These are phyloP conservation scores for Pseudogymnoascus sp. DNA, from an alignment of 2,329 filamentous ascomycete species.

Conservation along the genomic window DNA sequence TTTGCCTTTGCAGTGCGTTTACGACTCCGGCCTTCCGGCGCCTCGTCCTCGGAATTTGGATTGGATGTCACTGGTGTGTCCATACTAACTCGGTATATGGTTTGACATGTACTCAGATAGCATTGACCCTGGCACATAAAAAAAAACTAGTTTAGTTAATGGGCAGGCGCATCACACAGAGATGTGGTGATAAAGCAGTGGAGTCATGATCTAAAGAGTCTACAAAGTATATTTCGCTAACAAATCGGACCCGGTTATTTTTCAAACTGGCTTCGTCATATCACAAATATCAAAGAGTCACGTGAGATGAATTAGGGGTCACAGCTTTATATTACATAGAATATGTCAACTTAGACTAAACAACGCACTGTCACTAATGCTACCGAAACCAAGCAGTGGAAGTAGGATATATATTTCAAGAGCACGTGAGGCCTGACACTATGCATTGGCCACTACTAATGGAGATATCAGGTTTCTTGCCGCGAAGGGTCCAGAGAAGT, in stretches of 20 bases:
- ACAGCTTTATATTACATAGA: not conserved
- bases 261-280: not conserved
- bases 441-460: not conserved
- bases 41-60: not conserved
- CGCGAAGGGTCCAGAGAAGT: not conserved
- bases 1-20: conserved; percentile 17
- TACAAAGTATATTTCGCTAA: not conserved
- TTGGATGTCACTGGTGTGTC: not conserved
- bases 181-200: not conserved
- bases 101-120: not conserved
- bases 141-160: not conserved
- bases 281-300: not conserved
- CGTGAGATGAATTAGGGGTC: not conserved
- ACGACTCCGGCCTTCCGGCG: not conserved
- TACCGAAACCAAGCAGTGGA: not conserved
- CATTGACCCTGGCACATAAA: not conserved
- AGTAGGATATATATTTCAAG: not conserved
- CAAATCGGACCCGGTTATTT: not conserved
- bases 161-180: not conserved
- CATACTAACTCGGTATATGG: not conserved
- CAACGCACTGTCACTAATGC: not conserved
- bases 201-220: not conserved
- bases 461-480: not conserved
- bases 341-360: not conserved
- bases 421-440: not conserved